phyloP scores from a whole-genome alignment of 2,329 filamentous ascomycete genomes.

The Proliferodiscus dingleyae region DNA sequence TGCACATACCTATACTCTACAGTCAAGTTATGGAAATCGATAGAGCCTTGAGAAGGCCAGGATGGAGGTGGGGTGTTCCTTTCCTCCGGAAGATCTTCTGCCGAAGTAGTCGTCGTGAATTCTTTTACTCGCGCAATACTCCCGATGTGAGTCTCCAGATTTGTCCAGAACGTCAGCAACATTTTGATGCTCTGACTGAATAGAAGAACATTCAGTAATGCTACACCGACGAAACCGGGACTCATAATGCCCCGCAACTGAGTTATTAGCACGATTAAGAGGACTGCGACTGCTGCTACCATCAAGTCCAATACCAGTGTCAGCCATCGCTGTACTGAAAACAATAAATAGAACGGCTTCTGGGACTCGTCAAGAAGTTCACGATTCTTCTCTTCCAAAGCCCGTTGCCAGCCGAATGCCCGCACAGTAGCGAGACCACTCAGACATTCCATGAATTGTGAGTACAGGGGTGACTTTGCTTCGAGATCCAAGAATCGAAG shows the following conservation, averaged over 20 bases:
- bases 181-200: conserved; percentile 13
- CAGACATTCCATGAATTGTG: conserved; percentile 41
- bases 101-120: conserved; percentile 8
- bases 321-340: conserved; percentile 53
- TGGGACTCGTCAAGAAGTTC: conserved; percentile 48
- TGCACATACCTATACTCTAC: conserved; percentile 26
- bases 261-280: conserved; percentile 29
- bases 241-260: conserved; percentile 17
- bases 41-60: conserved; percentile 24
- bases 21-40: conserved; percentile 29
- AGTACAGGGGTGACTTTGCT: conserved; percentile 37
- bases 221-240: conserved; percentile 18
- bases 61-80: not conserved
- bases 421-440: conserved; percentile 39
- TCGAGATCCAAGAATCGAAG: conserved; percentile 43
- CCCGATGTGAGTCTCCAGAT: conserved; percentile 17
- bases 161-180: conserved; percentile 16
- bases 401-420: conserved; percentile 41
- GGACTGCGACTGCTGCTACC: conserved; percentile 23
- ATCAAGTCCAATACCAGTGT: conserved; percentile 34
- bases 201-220: conserved; percentile 21
- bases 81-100: conserved; percentile 3
- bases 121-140: conserved; percentile 10
- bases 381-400: conserved; percentile 39
- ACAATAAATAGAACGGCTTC: conserved; percentile 51